Percentiles rank a stretch among this genome's conserved stretches.
phyloP scores from a whole-genome alignment of 1,284 basidiomycete genomes.

The Rhodotorula mucilaginosa region DNA sequence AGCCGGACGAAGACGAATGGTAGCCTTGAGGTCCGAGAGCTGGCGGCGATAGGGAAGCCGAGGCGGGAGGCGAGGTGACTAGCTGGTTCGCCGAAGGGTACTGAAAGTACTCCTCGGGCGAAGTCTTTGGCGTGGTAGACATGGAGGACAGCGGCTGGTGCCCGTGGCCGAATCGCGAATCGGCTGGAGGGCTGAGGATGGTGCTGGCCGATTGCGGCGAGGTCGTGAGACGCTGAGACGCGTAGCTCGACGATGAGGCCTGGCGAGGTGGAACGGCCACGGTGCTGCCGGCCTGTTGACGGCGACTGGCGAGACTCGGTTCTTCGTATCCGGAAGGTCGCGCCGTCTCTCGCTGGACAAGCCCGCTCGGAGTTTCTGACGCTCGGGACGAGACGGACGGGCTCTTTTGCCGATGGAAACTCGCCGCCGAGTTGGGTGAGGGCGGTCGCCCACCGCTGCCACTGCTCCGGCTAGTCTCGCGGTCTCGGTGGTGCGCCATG shows the following conservation, averaged over 20 bases:
- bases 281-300: too few relatives aligned
- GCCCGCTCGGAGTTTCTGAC: not conserved
- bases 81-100: not conserved
- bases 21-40: slow-evolving; percentile 1
- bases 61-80: not conserved
- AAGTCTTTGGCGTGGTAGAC: slow-evolving; percentile 3
- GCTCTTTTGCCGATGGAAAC: slow-evolving; percentile 4
- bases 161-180: not conserved
- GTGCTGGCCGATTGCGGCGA: slow-evolving; percentile 1
- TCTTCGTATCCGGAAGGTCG: not conserved
- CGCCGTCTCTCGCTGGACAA: not conserved
- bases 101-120: slow-evolving; percentile 24
- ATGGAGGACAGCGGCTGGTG: not conserved
- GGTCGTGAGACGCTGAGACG: slow-evolving; percentile 6
- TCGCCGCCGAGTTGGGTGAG: slow-evolving; percentile 1
- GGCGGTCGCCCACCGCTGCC: not conserved
- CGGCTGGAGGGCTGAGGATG: slow-evolving; percentile 13
- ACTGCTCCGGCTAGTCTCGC: slow-evolving; percentile 4
- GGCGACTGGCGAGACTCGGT: too few relatives aligned
- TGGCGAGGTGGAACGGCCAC: not conserved
- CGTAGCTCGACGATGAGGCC: slow-evolving; percentile 12
- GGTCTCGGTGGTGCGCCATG: slow-evolving; percentile 13
- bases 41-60: not conserved
- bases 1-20: slow-evolving; percentile 2
- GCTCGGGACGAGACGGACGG: not conserved